Evolutionary conservation across 23 red algal species (phyloP), one percentile per base, ranked within the genome.

Genomic region (Gracilariopsis chorda): DNA sequence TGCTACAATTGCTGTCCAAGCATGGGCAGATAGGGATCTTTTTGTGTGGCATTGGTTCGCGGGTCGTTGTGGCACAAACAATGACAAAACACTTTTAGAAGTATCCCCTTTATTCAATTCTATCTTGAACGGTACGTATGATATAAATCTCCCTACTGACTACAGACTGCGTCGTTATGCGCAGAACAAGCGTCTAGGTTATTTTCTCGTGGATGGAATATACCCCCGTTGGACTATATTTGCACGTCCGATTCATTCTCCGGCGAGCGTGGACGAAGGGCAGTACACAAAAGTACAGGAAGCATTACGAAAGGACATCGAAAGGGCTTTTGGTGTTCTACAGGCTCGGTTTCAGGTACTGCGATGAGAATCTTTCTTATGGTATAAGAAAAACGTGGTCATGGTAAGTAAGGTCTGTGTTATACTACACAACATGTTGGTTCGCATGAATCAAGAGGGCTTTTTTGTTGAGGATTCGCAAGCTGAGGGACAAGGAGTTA

Each of bases 41-140:
- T 81, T 80, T 37, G 19, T 77, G 10, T 74, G 65, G 64, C 83
- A 88, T 33, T 88, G 83, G 83, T 76, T 88, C 40, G 11, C 83
- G 19, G 83, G 83, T 27, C 36, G 42, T n/a, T 74, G n/a, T 56
- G 83, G 63, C 5, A 77, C 67, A 24, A 88, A 76, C 65, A 88
- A 58, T 49, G 83, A 88, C 52, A 88, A 55, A 47, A 77, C 67
- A 3, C 35, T 88, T 21, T 52, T 88, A 6, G 64, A 29, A 20
- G 62, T 47, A 3, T 60, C 83, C 35, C 83, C 67, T 2, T 56
- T 88, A 4, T 61, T 88, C 35, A 76, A 70, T 14, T 37, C 40
- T 88, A 88, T 76, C 24, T 52, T 88, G 7, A 88, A 58, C 29
- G 83, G 83, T 57, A 52, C 45, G 47, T 88, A 88, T 60, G 27